Base-by-base conservation (phyloP, 2,329 filamentous ascomycete species). In the Rachicladosporium sp. region DNA sequence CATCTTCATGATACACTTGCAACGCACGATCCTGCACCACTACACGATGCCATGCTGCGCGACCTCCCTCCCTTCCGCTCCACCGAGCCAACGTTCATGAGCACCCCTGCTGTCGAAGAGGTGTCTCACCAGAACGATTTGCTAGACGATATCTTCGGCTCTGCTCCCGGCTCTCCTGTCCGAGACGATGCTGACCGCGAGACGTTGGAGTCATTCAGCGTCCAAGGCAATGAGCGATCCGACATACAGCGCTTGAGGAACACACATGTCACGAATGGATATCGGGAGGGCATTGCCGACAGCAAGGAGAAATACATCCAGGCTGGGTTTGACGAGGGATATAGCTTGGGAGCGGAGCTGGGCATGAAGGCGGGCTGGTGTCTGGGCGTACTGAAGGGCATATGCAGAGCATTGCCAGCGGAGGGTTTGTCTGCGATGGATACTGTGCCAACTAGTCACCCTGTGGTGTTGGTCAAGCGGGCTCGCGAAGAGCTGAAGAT, bases 311-410 rank as follows among this genome's bases (percentile, higher is more conserved):
- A 70, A 35, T 81, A 78, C 52, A 76, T 95, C 19, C 91, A 98
- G 62, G 70, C 70, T 10, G 89, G 89, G 0, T 96, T 98, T 55
- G 91, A 98, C 57, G 84, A 89, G 47, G 89, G 89, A 0, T 96
- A 87, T 58, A 70, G 77, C 10, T 69, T 96, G 0, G 91, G 91
- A 10, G 88, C 86, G 1, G 78, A 80, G 37, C 65, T 96, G 21
- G 91, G 89, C 0, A 59, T 82, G 47, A 70, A 71, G 21, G 80
- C 78, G 0, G 91, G 91, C 0, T 77, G 76, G 48, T 64, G 93
- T 8, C 59, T 93, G 3, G 91, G 91, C 0, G 64, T 84, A 3
- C 55, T 95, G 4, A 84, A 93, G 53, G 86, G 82, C 0, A 62
- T 94, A 60, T 67, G 1, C 63, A 64, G 10, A 74, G 76, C 7